These are phyloP conservation scores for Crucihimalaya himalaica DNA, from an alignment of 345 rosid species.

Conservation along the genomic window DNA sequence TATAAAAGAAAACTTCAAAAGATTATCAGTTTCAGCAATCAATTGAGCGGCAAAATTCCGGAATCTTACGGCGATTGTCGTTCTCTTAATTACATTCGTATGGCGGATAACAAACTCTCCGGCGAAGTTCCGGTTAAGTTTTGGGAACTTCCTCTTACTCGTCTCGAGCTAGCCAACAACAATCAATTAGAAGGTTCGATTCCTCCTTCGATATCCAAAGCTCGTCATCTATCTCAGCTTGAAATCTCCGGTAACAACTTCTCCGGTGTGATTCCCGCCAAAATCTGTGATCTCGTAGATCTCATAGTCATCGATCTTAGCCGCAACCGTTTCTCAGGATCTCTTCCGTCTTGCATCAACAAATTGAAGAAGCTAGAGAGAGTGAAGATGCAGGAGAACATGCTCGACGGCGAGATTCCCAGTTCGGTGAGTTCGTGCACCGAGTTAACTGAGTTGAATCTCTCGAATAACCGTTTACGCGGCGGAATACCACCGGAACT, in stretches of 20 bases:
- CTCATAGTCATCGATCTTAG: slow-evolving; percentile 48
- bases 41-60: slow-evolving; percentile 54
- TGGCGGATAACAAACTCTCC: slow-evolving; percentile 51
- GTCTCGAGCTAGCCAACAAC: slow-evolving; percentile 54
- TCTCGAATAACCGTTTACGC: slow-evolving; percentile 52
- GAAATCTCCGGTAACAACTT: slow-evolving; percentile 55
- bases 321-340: slow-evolving; percentile 49
- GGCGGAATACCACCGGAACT: slow-evolving; percentile 63
- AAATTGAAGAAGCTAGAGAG: slow-evolving; percentile 51
- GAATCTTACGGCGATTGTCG: slow-evolving; percentile 56
- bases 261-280: slow-evolving; percentile 52
- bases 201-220: slow-evolving; percentile 46
- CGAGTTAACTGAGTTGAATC: slow-evolving; percentile 49
- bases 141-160: slow-evolving; percentile 54
- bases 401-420: slow-evolving; percentile 57
- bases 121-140: slow-evolving; percentile 52
- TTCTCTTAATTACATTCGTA: slow-evolving; percentile 50
- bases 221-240: slow-evolving; percentile 36
- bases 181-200: slow-evolving; percentile 60
- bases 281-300: slow-evolving; percentile 44
- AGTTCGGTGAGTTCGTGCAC: slow-evolving; percentile 51
- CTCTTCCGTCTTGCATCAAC: slow-evolving; percentile 53
- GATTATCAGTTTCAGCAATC: slow-evolving; percentile 52
- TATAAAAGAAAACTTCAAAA: slow-evolving; percentile 42
- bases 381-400: slow-evolving; percentile 57